Percentiles rank a stretch among this genome's conserved stretches.
These are phyloP conservation scores for Boletus patriciae DNA, from an alignment of 768 basidiomycete species.

Conservation along the genomic window DNA sequence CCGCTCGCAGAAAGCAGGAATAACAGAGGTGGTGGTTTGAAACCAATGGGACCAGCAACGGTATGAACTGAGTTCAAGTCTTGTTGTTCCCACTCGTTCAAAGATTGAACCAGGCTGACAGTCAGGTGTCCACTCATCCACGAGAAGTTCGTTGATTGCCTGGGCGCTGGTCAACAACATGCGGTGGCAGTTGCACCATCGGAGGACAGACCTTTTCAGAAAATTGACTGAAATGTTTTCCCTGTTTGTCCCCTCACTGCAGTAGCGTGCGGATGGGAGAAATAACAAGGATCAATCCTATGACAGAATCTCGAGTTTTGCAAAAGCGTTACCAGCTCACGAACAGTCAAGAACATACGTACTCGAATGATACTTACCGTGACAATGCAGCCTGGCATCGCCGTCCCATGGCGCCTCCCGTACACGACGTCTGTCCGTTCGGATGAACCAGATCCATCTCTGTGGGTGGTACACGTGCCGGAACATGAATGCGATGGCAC, in stretches of 20 bases:
- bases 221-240: constrained; percentile 89
- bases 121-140: constrained; percentile 93
- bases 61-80: constrained; percentile 77
- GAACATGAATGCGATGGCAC: no score
- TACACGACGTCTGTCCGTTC: no score
- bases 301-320: no score
- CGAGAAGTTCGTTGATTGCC: constrained; percentile 97
- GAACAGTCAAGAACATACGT: no score
- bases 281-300: constrained; percentile 84
- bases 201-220: constrained; percentile 70
- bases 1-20: constrained; percentile 96
- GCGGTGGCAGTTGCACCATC: background rate
- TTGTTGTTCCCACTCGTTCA: constrained; percentile 55
- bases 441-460: no score
- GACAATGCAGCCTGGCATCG: no score
- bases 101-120: constrained; percentile 69
- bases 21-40: constrained; percentile 87
- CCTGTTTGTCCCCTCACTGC: constrained; percentile 81
- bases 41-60: constrained; percentile 76
- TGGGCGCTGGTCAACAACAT: constrained; percentile 29
- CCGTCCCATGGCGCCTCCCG: no score
- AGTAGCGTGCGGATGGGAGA: constrained; percentile 91
- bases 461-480: no score
- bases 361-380: no score
- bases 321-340: no score